These are phyloP conservation scores for Phytopythium litorale DNA, from an alignment of 352 stramenopile genomes.

Conservation along the genomic window DNA sequence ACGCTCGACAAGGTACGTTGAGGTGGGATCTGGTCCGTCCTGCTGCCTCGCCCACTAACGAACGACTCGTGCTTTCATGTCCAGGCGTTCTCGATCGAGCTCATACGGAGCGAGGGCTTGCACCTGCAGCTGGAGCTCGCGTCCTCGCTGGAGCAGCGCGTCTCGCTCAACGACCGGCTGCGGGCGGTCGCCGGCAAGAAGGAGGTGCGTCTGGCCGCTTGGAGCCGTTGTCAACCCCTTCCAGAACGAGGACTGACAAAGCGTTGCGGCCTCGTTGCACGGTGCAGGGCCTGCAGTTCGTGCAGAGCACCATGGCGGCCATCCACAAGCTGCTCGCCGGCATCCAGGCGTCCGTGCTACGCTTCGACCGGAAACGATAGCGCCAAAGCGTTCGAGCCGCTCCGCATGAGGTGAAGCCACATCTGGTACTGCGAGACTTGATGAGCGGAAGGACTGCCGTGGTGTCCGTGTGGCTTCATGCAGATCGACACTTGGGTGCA, in stretches of 20 bases:
- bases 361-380: constrained; percentile 26
- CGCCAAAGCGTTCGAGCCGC: no score
- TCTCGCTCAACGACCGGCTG: constrained; percentile 18
- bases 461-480: constrained; percentile 73
- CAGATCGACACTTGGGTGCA: constrained; percentile 94
- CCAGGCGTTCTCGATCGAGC: constrained; percentile 44
- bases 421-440: no score
- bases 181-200: constrained; percentile 22
- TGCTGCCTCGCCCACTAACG: background rate
- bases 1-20: constrained; percentile 59
- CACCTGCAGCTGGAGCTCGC: constrained; percentile 32
- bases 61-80: background rate
- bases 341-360: constrained; percentile 34
- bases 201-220: constrained; percentile 20
- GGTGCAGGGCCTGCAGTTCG: constrained; percentile 30
- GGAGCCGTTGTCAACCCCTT: background rate
- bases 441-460: no score
- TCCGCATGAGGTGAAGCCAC: no score
- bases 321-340: constrained; percentile 42
- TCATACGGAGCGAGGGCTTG: constrained; percentile 45
- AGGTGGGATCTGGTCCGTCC: background rate
- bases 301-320: constrained; percentile 38
- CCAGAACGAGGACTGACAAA: no score
- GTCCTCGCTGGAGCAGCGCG: constrained; percentile 6
- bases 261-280: background rate